phyloP scores from a whole-genome alignment of 139 green algal genomes.

The Coccomyxa sp. region DNA sequence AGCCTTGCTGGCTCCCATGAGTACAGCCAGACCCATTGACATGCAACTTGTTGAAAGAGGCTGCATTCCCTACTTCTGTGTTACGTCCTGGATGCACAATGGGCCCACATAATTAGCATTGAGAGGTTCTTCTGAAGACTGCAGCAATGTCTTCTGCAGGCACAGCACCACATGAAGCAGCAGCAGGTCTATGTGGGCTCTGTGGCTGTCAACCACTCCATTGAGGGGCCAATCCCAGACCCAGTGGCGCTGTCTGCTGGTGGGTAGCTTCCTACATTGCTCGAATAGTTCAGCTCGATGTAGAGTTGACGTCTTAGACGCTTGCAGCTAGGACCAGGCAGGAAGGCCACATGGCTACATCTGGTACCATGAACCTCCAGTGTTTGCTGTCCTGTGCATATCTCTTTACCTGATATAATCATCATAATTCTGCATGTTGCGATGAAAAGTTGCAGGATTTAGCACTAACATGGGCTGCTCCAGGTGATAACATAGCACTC shows the following conservation, averaged over 20 bases:
- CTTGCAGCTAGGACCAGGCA: no score
- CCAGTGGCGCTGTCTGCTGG: no score
- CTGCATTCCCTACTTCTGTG: neutral
- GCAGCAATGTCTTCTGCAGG: neutral
- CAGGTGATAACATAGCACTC: neutral
- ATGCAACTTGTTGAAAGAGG: neutral
- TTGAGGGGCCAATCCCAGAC: neutral
- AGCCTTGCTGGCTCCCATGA: no score
- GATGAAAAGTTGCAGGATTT: neutral
- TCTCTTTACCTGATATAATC: neutral
- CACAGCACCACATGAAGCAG: neutral
- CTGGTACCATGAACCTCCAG: no score
- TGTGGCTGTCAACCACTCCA: neutral
- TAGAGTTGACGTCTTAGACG: no score
- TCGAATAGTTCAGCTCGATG: no score
- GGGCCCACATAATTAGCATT: neutral
- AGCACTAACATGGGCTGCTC: neutral
- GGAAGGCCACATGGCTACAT: no score
- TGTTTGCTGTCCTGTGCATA: neutral
- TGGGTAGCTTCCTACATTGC: no score
- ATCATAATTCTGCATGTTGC: neutral
- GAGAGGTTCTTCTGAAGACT: neutral
- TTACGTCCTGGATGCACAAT: neutral
- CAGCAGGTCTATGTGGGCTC: neutral
- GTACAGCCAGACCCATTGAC: no score